Base-by-base conservation (phyloP, 805 yeast species). In the Dipodascus albidus region DNA sequence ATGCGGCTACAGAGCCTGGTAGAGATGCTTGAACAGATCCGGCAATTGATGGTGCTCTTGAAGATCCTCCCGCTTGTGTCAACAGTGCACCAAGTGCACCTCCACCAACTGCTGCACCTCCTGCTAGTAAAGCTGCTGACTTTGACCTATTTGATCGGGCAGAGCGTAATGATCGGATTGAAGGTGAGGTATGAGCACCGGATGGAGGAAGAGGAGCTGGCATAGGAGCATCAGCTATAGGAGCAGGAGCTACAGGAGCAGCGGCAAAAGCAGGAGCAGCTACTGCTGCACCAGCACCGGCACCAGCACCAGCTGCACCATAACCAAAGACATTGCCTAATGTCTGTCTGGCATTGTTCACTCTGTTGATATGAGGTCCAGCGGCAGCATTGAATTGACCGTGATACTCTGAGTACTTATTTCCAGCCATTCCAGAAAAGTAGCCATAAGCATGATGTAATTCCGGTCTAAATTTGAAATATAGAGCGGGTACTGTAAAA, bases 401-500 rank as follows among this genome's bases (percentile, higher is more conserved):
- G 54, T 57, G 57, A 44, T 53, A 64, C 23, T 54, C 47, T 52
- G 55, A 51, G 52, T 57, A 54, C 53, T 65, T 63, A 44, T 49
- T 55, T 54, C 59, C 59, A 47, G 61, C 60, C 51, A 64, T 60
- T 49, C 53, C 58, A 53, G 55, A 59, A 35, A 56, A 61, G 31
- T 54, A 41, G 41, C 54, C 61, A 23, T 67, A 49, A 41, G 58
- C 58, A 44, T 78, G 78, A 70, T 85, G 89, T 64, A 90, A 85
- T 74, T 86, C 83, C 64, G 76, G 76, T 76, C 87, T 82, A 78
- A 85, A 81, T 60, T 76, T 76, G 62, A 79, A 71, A 75, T 90
- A 91, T 57, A 84, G 64, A 24, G 77, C 79, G 55, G 98, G 98
- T 48, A 79, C 72, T 48, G 95, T 70, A 77, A 91, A 91, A 15